Percentiles rank a stretch among this genome's conserved stretches.
These are phyloP conservation scores for Monosporascus ibericus DNA, from an alignment of 2,329 filamentous ascomycete genomes.

Conservation along the genomic window DNA sequence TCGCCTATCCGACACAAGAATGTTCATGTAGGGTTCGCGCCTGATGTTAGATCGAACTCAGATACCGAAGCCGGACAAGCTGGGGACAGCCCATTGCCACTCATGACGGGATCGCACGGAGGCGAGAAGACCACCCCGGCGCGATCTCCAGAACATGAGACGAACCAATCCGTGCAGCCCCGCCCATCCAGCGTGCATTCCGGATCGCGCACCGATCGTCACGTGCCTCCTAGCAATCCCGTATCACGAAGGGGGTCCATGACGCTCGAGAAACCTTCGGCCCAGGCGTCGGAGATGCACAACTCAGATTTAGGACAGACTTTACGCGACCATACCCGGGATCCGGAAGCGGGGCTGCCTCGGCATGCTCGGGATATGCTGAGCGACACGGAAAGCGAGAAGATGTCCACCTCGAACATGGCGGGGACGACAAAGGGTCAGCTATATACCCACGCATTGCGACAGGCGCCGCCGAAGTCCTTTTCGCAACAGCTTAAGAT, in stretches of 20 bases:
- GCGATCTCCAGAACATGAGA: background rate
- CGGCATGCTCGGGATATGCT: conserved; percentile 8
- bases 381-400: conserved; percentile 36
- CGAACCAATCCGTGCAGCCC: background rate
- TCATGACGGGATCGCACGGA: background rate
- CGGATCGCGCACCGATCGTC: background rate
- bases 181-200: background rate
- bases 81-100: conserved; percentile 1
- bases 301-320: conserved; percentile 15
- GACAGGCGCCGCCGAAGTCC: conserved; percentile 59
- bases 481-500: conserved; percentile 69
- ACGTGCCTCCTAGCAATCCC: conserved; percentile 6
- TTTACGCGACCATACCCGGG: conserved; percentile 8
- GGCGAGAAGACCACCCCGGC: background rate
- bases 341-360: conserved; percentile 8
- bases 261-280: conserved; percentile 1
- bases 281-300: conserved; percentile 26
- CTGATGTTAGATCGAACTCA: conserved; percentile 19
- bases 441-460: conserved; percentile 66
- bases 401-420: conserved; percentile 31
- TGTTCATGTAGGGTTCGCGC: conserved; percentile 53
- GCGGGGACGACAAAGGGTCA: conserved; percentile 27
- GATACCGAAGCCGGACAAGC: conserved; percentile 7
- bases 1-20: conserved; percentile 20
- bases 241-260: conserved; percentile 7